A percentile compares a stretch with the other conserved stretches of the same genome.
These are phyloP conservation scores for Rutstroemia sp. DNA, from an alignment of 2,329 filamentous ascomycete species.

Conservation along the genomic window DNA sequence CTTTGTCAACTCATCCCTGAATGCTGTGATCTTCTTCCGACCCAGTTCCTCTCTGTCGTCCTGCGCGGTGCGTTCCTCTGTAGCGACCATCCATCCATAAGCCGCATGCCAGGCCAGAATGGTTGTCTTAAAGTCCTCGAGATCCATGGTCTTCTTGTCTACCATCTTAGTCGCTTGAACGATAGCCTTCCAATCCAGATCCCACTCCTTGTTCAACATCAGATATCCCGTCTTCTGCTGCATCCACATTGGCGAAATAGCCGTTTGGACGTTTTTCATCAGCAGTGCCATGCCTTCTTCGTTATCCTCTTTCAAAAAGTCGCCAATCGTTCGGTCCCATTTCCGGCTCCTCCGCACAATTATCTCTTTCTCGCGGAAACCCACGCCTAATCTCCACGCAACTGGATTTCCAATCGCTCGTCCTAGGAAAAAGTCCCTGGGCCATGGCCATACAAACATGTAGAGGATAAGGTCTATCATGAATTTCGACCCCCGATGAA, in stretches of 20 bases:
- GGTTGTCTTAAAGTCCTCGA: constrained; percentile 64
- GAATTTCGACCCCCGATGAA: constrained; percentile 53
- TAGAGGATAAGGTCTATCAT: constrained; percentile 65
- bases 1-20: constrained; percentile 66
- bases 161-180: constrained; percentile 62
- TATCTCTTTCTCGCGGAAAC: constrained; percentile 74
- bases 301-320: constrained; percentile 33
- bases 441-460: constrained; percentile 66
- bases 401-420: constrained; percentile 52
- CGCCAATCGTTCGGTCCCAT: constrained; percentile 54
- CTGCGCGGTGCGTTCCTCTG: constrained; percentile 44
- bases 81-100: constrained; percentile 65
- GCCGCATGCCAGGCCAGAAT: constrained; percentile 63
- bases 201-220: constrained; percentile 78
- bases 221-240: constrained; percentile 79
- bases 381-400: constrained; percentile 64
- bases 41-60: constrained; percentile 52
- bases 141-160: constrained; percentile 48
- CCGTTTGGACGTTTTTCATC: constrained; percentile 55
- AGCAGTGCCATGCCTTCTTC: constrained; percentile 49
- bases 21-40: constrained; percentile 68
- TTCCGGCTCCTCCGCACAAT: constrained; percentile 70
- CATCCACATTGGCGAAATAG: constrained; percentile 60
- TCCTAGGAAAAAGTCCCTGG: constrained; percentile 62
- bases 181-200: constrained; percentile 82